These are phyloP conservation scores for Penicillium fuscoglaucum DNA, from an alignment of 2,329 filamentous ascomycete genomes.

Conservation along the genomic window DNA sequence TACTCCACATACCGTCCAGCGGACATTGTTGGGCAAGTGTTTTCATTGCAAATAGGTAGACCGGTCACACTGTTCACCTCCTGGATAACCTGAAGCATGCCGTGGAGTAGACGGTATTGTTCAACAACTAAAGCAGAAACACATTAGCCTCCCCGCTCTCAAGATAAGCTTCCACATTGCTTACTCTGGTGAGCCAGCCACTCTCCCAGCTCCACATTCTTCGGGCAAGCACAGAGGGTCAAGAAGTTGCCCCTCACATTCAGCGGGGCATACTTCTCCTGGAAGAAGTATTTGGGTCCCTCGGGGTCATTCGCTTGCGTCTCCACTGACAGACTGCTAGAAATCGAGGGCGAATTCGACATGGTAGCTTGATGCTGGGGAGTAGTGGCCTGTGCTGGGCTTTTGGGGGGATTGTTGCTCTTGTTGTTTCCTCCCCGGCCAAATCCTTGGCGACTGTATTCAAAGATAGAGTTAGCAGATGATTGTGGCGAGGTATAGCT, in stretches of 20 bases:
- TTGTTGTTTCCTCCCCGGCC: constrained; percentile 50
- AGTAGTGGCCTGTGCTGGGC: constrained; percentile 30
- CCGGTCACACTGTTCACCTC: constrained; percentile 77
- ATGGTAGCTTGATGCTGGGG: constrained; percentile 32
- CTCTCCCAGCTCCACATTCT: constrained; percentile 90
- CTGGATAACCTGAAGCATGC: constrained; percentile 85
- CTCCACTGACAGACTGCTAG: constrained; percentile 40
- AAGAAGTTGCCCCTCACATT: constrained; percentile 98
- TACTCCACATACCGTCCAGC: constrained; percentile 74
- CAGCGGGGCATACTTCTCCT: constrained; percentile 65
- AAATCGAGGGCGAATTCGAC: constrained; percentile 43
- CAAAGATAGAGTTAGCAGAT: constrained; percentile 28
- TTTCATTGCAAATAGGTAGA: constrained; percentile 76
- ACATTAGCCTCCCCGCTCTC: constrained; percentile 11
- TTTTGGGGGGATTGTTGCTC: constrained; percentile 44
- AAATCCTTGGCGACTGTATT: constrained; percentile 50
- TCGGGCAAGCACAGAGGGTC: constrained; percentile 88
- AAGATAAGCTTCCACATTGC: constrained; percentile 20
- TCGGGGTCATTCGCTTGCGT: constrained; percentile 43
- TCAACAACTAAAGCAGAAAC: constrained; percentile 69
- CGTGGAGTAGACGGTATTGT: constrained; percentile 84
- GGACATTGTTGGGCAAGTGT: constrained; percentile 86
- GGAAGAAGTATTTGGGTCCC: constrained; percentile 52
- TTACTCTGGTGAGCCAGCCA: constrained; percentile 95
- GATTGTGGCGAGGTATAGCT: constrained; percentile 9